phyloP scores from a whole-genome alignment of 164 flowering plant genomes.

The Dillenia turbinata region DNA sequence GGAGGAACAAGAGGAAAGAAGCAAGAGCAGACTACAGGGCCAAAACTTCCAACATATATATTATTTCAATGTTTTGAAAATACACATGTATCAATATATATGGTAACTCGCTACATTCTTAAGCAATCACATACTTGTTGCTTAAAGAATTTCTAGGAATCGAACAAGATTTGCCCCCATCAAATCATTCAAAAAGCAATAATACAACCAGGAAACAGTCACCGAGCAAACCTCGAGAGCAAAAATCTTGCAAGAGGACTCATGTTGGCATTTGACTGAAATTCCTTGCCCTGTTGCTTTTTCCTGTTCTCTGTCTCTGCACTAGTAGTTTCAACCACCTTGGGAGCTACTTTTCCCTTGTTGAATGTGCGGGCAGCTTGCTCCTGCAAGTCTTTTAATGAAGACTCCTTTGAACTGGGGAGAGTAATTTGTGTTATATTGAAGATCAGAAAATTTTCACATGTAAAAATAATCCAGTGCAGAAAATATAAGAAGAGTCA shows the following conservation, averaged over 20 bases:
- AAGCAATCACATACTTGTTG: too few relatives aligned
- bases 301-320: conserved; percentile 41
- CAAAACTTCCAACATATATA: too few relatives aligned
- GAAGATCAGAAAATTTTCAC: background rate
- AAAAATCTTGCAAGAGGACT: conserved; percentile 88
- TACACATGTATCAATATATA: too few relatives aligned
- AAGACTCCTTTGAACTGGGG: conserved; percentile 75
- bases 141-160: too few relatives aligned
- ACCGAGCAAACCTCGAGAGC: conserved; percentile 65
- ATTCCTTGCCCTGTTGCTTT: conserved; percentile 49
- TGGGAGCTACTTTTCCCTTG: conserved; percentile 28
- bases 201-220: conserved; percentile 1
- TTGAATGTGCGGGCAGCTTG: conserved; percentile 52
- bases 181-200: too few relatives aligned
- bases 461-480: background rate
- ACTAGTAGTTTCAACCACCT: conserved; percentile 27
- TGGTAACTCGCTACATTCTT: too few relatives aligned
- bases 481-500: background rate
- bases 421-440: conserved; percentile 4
- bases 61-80: too few relatives aligned
- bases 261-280: conserved; percentile 51
- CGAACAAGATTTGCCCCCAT: too few relatives aligned
- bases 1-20: too few relatives aligned
- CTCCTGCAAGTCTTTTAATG: conserved; percentile 72
- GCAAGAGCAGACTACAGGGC: too few relatives aligned